Base-by-base conservation (phyloP, 163 green algal genomes). In the Coccomyxa subellipsoidea region DNA sequence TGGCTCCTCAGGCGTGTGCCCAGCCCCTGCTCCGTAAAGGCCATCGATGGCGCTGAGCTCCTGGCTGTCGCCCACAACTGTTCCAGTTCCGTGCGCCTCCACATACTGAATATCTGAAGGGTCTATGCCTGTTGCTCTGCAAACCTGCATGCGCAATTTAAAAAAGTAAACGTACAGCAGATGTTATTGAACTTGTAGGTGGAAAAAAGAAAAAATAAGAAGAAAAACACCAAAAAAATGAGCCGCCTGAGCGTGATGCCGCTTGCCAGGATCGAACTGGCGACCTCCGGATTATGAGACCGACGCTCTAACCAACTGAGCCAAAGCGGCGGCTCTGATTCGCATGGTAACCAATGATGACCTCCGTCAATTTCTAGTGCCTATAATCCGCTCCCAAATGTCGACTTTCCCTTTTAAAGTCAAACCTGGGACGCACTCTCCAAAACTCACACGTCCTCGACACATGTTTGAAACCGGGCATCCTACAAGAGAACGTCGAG, bases 31-130 rank as follows among this genome's bases (percentile, higher is more conserved):
- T 31, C 78, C 78, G 66, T 82, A 82, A 32, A 59, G 37, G 23
- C 37, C 37, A 40, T 82, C 37, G 36, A 82, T 82, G 35, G 78
- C 78, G 8, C 21, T 37, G 12, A 82, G 59, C 78, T 82, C 78
- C 66, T 82, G 78, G 9, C 59, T 40, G 38, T 82, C 78, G 7
- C 78, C 78, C 35, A 66, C 78, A 21, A 82, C 78, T 66, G 78
- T 82, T 54, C 78, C 78, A 59, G 78, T 82, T 7, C 78, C 78
- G 23, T 82, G 78, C 8, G 78, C 78, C 54, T 82, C 78, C 54
- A 77, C 78, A 38, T 82, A 82, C 36, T 34, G 25, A 34, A 82
- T 59, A 29, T 77, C 54, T 32, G 54, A 66, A 32, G 78, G 78
- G 78, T 77, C 59, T 9, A 82, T 32, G 21, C 37, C 78, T 36